A percentile compares a stretch with the other conserved stretches of the same genome.
These are phyloP conservation scores for Batkoa obscura DNA, from an alignment of 371 early-diverging fungal species.

Conservation along the genomic window DNA sequence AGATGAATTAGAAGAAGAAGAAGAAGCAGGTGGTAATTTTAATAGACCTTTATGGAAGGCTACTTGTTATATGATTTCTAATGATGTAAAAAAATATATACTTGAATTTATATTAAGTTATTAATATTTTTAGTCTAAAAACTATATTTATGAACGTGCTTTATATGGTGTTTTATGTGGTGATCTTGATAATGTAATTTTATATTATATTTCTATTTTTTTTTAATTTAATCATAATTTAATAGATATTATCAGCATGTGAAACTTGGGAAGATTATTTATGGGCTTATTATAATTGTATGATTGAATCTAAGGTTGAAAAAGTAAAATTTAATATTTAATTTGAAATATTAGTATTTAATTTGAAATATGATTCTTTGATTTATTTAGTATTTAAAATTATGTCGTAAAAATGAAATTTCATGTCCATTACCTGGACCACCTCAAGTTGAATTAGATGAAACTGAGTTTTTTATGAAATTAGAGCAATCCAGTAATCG, in stretches of 20 bases:
- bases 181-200: conserved; percentile 7
- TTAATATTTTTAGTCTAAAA: conserved; percentile 1
- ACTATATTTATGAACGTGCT: conserved; percentile 7
- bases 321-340: neutral
- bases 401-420: neutral
- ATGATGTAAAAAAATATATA: conserved; percentile 4
- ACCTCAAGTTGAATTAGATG: neutral
- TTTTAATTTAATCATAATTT: too few species aligned
- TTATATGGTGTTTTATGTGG: conserved; percentile 8
- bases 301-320: conserved; percentile 7
- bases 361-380: neutral
- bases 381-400: neutral
- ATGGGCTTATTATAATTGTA: conserved; percentile 9
- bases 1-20: neutral
- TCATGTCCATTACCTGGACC: neutral
- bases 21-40: conserved; percentile 1
- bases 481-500: neutral
- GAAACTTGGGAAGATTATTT: conserved; percentile 10
- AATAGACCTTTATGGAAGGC: conserved; percentile 7
- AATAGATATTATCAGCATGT: conserved; percentile 7
- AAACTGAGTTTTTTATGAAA: neutral
- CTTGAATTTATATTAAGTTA: neutral
- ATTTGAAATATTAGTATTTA: neutral
- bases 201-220: neutral
- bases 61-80: conserved; percentile 4